phyloP scores from a whole-genome alignment of 1,284 basidiomycete genomes.

The Irpex sp. region DNA sequence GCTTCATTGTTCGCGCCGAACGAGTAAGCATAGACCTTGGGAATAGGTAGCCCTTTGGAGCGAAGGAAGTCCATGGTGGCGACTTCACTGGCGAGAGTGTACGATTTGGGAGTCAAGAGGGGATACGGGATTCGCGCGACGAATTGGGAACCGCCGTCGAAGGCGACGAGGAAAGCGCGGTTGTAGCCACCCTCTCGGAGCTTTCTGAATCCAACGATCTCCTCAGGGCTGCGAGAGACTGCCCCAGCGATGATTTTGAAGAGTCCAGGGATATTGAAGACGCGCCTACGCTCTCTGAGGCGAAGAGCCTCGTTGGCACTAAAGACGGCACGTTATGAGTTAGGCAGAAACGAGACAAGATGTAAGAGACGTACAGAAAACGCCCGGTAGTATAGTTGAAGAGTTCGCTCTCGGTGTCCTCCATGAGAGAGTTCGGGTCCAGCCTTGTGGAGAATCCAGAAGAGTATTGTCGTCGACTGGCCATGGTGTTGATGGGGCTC shows the following conservation, averaged over 20 bases:
- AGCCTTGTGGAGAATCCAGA: too few relatives aligned
- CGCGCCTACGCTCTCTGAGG: conserved; percentile 35
- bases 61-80: conserved; percentile 11
- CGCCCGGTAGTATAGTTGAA: conserved; percentile 37
- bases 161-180: conserved; percentile 39
- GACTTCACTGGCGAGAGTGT: conserved; percentile 35
- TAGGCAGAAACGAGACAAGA: conserved; percentile 23
- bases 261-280: conserved; percentile 35
- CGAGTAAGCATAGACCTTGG: conserved; percentile 33
- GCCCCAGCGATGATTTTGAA: conserved; percentile 40
- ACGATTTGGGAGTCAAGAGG: conserved; percentile 35
- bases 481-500: too few relatives aligned
- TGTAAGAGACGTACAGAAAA: conserved; percentile 23
- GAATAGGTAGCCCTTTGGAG: conserved; percentile 9
- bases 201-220: conserved; percentile 32
- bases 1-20: conserved; percentile 41
- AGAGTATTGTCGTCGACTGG: too few relatives aligned
- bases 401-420: conserved; percentile 27
- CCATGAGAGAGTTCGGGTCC: conserved; percentile 19
- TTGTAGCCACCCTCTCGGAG: conserved; percentile 40
- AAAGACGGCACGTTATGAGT: conserved; percentile 11
- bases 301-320: conserved; percentile 40
- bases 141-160: conserved; percentile 36
- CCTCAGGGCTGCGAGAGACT: conserved; percentile 26
- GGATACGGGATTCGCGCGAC: conserved; percentile 45